phyloP scores from a whole-genome alignment of 768 basidiomycete species.

The Leccinum longicurvipes region DNA sequence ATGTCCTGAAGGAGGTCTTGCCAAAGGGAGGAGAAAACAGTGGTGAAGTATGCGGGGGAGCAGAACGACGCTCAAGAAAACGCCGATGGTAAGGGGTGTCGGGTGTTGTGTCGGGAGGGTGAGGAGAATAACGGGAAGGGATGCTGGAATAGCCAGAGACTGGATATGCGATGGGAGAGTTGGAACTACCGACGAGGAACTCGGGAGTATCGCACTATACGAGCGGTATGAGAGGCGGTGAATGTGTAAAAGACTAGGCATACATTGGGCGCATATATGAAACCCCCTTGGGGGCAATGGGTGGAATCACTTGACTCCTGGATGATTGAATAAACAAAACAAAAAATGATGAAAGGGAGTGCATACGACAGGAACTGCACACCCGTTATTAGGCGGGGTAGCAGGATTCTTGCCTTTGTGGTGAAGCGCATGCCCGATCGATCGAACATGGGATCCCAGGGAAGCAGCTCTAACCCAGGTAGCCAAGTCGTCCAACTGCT shows the following conservation, averaged over 20 bases:
- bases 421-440: conserved; percentile 2
- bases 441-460: not conserved
- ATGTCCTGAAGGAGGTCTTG: conserved; percentile 21
- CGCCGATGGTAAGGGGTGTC: conserved; percentile 9
- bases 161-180: conserved; percentile 30
- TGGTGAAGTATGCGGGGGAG: conserved; percentile 13
- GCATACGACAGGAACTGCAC: conserved; percentile 13
- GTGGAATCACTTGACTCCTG: conserved; percentile 8
- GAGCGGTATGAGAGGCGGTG: not conserved
- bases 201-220: conserved; percentile 25
- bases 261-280: conserved; percentile 30
- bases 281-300: conserved; percentile 12
- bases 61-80: conserved; percentile 16
- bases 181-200: conserved; percentile 31
- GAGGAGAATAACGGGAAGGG: conserved; percentile 13
- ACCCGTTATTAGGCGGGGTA: not conserved
- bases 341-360: not conserved
- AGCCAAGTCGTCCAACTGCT: conserved; percentile 28
- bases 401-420: conserved; percentile 5
- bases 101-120: not conserved
- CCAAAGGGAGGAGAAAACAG: conserved; percentile 14
- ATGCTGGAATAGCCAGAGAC: conserved; percentile 29
- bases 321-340: not conserved
- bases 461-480: conserved; percentile 24
- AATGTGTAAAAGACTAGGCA: not conserved